phyloP scores from a whole-genome alignment of 371 early-diverging fungal genomes.

The Syncephalastrum monosporum region DNA sequence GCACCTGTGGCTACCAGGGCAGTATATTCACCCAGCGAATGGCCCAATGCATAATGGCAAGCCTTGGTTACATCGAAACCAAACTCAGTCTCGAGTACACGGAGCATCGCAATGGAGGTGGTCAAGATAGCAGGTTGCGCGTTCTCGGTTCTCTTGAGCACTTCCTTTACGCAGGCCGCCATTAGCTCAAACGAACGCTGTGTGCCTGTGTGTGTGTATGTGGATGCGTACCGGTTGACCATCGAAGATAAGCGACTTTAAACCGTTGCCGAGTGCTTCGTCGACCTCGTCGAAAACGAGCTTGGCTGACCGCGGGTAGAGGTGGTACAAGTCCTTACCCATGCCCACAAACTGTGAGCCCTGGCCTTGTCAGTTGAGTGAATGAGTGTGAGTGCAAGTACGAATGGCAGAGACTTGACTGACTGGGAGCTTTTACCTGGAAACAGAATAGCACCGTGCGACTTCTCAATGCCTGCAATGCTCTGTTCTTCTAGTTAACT shows the following conservation, averaged over 20 bases:
- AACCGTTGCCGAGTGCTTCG: slow-evolving; percentile 68
- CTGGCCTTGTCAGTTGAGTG: slow-evolving; percentile 56
- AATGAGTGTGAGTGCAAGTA: slow-evolving; percentile 7
- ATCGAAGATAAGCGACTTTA: slow-evolving; percentile 81
- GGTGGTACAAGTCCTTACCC: slow-evolving; percentile 87
- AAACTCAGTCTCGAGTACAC: slow-evolving; percentile 80
- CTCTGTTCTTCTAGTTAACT: slow-evolving; percentile 23
- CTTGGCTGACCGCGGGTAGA: slow-evolving; percentile 69
- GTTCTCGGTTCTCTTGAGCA: slow-evolving; percentile 81
- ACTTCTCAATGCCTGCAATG: slow-evolving; percentile 50
- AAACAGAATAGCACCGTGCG: slow-evolving; percentile 54
- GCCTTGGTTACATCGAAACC: slow-evolving; percentile 74
- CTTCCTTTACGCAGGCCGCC: slow-evolving; percentile 32
- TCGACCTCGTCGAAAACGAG: slow-evolving; percentile 89
- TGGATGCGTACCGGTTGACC: slow-evolving; percentile 63
- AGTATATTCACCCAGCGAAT: slow-evolving; percentile 94
- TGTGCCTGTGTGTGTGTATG: background rate
- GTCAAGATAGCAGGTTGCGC: slow-evolving; percentile 96
- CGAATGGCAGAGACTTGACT: background rate
- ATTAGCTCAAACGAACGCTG: background rate
- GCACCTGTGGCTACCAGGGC: slow-evolving; percentile 83
- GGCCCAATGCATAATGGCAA: slow-evolving; percentile 83
- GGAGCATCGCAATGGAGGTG: slow-evolving; percentile 86
- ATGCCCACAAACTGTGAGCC: slow-evolving; percentile 91
- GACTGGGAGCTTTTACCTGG: slow-evolving; percentile 40